Evolutionary conservation across 345 rosid species (phyloP).

Genomic region (Cardamine resedifolia): DNA sequence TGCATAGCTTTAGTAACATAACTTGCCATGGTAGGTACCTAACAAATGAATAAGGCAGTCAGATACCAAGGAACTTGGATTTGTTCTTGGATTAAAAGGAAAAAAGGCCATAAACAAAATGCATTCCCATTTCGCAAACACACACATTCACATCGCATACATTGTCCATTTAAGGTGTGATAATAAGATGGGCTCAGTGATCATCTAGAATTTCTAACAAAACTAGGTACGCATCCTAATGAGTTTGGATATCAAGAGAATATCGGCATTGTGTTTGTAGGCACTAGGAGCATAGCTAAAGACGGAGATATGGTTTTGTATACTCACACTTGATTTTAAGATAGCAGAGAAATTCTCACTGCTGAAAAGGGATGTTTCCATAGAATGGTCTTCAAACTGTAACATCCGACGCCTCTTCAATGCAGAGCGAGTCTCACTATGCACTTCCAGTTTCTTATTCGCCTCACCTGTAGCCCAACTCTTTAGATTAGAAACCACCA

Average conservation of each 20-base stretch:
- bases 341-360: slow-evolving; percentile 66
- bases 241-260: neutral
- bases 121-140: neutral
- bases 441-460: slow-evolving; percentile 52
- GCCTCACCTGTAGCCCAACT: slow-evolving; percentile 45
- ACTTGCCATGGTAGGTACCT: neutral
- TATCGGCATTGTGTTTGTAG: neutral
- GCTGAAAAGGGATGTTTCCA: slow-evolving; percentile 52
- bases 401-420: slow-evolving; percentile 89
- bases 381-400: slow-evolving; percentile 61
- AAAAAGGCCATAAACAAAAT: neutral
- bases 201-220: too few species aligned
- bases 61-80: neutral
- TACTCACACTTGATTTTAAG: slow-evolving; percentile 67
- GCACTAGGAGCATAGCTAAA: neutral
- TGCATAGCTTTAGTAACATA: too few species aligned
- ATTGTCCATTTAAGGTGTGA: neutral
- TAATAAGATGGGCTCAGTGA: neutral
- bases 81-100: neutral
- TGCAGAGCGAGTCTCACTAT: slow-evolving; percentile 52
- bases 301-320: neutral
- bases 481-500: slow-evolving; percentile 24
- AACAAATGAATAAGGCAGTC: neutral
- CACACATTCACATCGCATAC: neutral
- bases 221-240: neutral